Evolutionary conservation across 805 yeast genomes (phyloP).

Genomic region (Starmerella lactis-condensi): DNA sequence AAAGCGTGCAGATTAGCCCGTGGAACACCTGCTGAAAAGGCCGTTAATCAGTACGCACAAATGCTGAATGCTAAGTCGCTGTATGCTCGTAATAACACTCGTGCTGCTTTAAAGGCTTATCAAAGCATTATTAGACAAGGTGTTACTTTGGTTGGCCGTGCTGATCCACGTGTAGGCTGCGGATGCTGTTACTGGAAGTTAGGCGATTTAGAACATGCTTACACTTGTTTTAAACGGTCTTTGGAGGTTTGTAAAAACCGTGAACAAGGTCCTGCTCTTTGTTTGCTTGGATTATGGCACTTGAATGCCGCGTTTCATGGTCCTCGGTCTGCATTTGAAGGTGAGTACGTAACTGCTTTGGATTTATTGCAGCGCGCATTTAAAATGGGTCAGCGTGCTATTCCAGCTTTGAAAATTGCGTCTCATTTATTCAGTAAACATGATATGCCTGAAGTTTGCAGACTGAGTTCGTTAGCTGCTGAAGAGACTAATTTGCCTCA

Average conservation of each 20-base stretch:
- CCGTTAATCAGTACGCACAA: constrained; percentile 55
- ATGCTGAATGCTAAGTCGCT: constrained; percentile 70
- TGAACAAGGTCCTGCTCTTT: background rate
- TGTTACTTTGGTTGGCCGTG: constrained; percentile 27
- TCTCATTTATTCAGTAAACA: constrained; percentile 53
- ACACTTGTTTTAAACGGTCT: constrained; percentile 65
- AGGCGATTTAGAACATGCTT: constrained; percentile 59
- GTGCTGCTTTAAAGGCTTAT: constrained; percentile 57
- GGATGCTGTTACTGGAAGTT: constrained; percentile 88
- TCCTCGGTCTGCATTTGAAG: constrained; percentile 40
- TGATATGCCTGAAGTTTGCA: constrained; percentile 39
- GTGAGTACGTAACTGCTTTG: constrained; percentile 42
- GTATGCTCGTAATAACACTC: constrained; percentile 52
- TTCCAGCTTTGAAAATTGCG: constrained; percentile 43
- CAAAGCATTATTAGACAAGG: constrained; percentile 64
- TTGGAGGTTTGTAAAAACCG: constrained; percentile 38
- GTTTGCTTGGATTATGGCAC: constrained; percentile 43
- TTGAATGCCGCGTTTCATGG: constrained; percentile 44
- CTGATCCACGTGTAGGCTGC: constrained; percentile 60
- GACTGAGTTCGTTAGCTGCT: constrained; percentile 37
- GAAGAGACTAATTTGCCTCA: constrained; percentile 25
- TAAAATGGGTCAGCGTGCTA: constrained; percentile 31
- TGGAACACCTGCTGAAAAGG: constrained; percentile 21
- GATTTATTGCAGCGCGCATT: constrained; percentile 26
- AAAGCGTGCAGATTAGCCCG: constrained; percentile 23